phyloP scores from a whole-genome alignment of 345 rosid species.

The Pelargonium nanum region DNA sequence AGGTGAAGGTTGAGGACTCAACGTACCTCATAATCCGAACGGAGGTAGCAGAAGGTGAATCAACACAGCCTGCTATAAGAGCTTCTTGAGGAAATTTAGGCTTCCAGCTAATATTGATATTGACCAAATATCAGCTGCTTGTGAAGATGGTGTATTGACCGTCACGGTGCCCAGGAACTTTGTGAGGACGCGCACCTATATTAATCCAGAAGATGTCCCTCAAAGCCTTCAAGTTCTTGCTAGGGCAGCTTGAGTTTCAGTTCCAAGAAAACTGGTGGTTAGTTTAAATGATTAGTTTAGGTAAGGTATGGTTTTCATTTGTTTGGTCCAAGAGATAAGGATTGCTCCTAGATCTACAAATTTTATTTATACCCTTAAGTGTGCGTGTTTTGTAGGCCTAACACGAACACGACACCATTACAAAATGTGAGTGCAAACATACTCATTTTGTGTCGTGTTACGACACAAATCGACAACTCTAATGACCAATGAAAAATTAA shows the following conservation, averaged over 20 bases:
- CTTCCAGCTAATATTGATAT: conserved; percentile 44
- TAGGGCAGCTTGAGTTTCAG: conserved; percentile 73
- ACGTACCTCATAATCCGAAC: conserved; percentile 54
- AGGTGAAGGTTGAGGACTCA: conserved; percentile 67
- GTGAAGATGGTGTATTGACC: conserved; percentile 62
- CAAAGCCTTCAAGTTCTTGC: conserved; percentile 49
- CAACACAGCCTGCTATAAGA: conserved; percentile 28
- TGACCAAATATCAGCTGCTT: conserved; percentile 50
- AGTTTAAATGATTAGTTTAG: too few species aligned
- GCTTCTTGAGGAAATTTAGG: conserved; percentile 58
- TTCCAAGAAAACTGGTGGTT: too few species aligned
- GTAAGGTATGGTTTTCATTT: neutral
- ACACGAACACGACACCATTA: too few species aligned
- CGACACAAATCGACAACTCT: too few species aligned
- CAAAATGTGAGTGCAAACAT: too few species aligned
- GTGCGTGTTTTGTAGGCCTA: too few species aligned
- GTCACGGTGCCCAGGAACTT: conserved; percentile 46
- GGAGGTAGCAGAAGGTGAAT: conserved; percentile 25
- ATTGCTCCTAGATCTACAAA: too few species aligned
- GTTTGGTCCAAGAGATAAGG: neutral
- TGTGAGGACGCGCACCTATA: conserved; percentile 28
- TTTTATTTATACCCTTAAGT: too few species aligned
- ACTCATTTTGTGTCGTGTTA: too few species aligned
- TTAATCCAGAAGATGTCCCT: conserved; percentile 46
- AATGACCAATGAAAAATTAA: too few species aligned